phyloP scores from a whole-genome alignment of 345 rosid species.

The Nasturtium officinale region DNA sequence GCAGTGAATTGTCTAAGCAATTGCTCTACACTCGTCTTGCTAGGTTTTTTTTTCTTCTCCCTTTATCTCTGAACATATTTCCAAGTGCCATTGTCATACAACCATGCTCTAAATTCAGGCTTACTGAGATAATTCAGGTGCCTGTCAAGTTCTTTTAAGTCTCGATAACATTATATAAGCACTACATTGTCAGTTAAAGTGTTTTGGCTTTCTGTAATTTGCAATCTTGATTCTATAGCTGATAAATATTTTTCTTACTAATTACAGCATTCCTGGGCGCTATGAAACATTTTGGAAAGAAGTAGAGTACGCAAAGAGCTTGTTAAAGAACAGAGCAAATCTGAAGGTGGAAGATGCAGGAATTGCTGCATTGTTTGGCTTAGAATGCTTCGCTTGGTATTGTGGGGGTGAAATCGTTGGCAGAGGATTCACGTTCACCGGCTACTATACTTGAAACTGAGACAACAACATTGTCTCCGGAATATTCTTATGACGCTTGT shows the following conservation, averaged over 20 bases:
- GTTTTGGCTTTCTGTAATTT: background rate
- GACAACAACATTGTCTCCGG: conserved; percentile 11
- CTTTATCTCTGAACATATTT: background rate
- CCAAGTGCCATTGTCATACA: background rate
- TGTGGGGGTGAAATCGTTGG: conserved; percentile 71
- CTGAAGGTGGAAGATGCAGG: conserved; percentile 63
- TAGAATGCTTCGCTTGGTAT: conserved; percentile 70
- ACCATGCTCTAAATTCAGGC: background rate
- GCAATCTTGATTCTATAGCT: conserved; percentile 15
- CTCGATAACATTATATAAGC: background rate
- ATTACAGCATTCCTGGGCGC: conserved; percentile 54
- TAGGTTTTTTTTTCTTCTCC: conserved; percentile 46
- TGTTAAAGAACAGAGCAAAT: conserved; percentile 57
- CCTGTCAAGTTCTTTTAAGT: too few relatives aligned
- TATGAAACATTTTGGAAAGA: conserved; percentile 61
- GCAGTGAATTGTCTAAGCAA: conserved; percentile 61
- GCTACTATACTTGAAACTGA: conserved; percentile 51
- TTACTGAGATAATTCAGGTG: background rate
- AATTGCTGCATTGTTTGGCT: conserved; percentile 59
- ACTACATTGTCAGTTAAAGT: background rate
- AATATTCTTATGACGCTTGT: conserved; percentile 11
- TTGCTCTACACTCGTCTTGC: conserved; percentile 75
- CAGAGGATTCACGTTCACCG: conserved; percentile 69
- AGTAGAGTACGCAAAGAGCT: conserved; percentile 49
- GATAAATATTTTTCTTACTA: conserved; percentile 8